Evolutionary conservation across 2,329 filamentous ascomycete genomes (phyloP).

Genomic region (Passalora sequoiae): DNA sequence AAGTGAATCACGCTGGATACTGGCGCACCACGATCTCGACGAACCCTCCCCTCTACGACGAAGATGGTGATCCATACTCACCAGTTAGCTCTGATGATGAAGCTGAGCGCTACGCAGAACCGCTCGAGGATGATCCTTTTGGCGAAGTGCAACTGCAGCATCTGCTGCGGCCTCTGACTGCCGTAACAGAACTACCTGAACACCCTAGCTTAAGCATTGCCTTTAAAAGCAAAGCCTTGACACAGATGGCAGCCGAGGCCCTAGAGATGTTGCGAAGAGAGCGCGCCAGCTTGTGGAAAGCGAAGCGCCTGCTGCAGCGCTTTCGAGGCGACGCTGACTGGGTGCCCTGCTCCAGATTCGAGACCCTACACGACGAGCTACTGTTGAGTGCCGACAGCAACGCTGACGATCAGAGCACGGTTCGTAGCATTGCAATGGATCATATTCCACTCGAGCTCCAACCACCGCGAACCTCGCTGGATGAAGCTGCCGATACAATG

Average conservation of each 20-base stretch:
- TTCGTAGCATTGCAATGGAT: constrained; percentile 21
- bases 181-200: constrained; percentile 66
- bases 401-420: constrained; percentile 16
- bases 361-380: constrained; percentile 47
- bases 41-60: constrained; percentile 68
- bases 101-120: constrained; percentile 60
- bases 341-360: constrained; percentile 52
- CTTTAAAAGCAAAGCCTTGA: constrained; percentile 68
- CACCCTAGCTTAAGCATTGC: constrained; percentile 71
- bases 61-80: constrained; percentile 57
- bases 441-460: constrained; percentile 14
- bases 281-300: constrained; percentile 64
- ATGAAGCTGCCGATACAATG: constrained; percentile 3
- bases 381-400: constrained; percentile 24
- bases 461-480: constrained; percentile 5
- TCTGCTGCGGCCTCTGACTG: constrained; percentile 68
- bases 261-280: constrained; percentile 70
- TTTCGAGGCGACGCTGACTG: constrained; percentile 70
- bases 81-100: constrained; percentile 44
- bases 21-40: constrained; percentile 66
- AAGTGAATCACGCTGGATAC: constrained; percentile 68
- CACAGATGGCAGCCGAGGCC: constrained; percentile 64
- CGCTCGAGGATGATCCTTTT: constrained; percentile 66
- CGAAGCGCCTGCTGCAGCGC: constrained; percentile 67
- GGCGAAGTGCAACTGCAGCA: constrained; percentile 43